A percentile compares a stretch with the other conserved stretches of the same genome.
Evolutionary conservation across 1,284 basidiomycete species (phyloP).

Genomic region (Marasmius fiardii): DNA sequence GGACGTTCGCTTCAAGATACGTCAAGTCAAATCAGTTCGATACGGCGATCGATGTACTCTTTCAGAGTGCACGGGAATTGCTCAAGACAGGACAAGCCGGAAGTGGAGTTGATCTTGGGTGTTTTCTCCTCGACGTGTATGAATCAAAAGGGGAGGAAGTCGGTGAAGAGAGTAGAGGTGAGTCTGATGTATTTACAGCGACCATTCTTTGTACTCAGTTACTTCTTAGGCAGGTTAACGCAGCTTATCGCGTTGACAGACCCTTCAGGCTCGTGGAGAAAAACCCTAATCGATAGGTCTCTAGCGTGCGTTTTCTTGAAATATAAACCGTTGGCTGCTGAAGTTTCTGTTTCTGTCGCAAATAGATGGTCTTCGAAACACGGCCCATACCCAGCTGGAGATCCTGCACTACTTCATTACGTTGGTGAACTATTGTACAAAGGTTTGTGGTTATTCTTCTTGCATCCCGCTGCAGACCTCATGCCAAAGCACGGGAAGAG

Average conservation of each 20-base stretch:
- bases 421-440: conserved; percentile 85
- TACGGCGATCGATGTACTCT: conserved; percentile 85
- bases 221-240: conserved; percentile 66
- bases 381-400: conserved; percentile 78
- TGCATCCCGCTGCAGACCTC: neutral
- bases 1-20: conserved; percentile 89
- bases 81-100: conserved; percentile 86
- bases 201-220: neutral
- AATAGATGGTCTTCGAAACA: conserved; percentile 78
- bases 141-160: conserved; percentile 66
- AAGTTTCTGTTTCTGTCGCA: conserved; percentile 9
- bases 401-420: conserved; percentile 84
- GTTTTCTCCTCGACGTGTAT: conserved; percentile 80
- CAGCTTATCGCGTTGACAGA: conserved; percentile 81
- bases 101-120: conserved; percentile 80
- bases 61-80: conserved; percentile 80
- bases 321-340: conserved; percentile 9
- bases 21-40: conserved; percentile 74
- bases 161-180: conserved; percentile 75
- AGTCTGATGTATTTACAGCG: conserved; percentile 13
- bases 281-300: conserved; percentile 75
- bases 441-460: conserved; percentile 44
- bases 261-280: conserved; percentile 73
- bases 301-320: conserved; percentile 55
- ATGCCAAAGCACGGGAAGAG: conserved; percentile 45